These are phyloP conservation scores for Streptanthus diversifolius DNA, from an alignment of 345 rosid species.

Conservation along the genomic window DNA sequence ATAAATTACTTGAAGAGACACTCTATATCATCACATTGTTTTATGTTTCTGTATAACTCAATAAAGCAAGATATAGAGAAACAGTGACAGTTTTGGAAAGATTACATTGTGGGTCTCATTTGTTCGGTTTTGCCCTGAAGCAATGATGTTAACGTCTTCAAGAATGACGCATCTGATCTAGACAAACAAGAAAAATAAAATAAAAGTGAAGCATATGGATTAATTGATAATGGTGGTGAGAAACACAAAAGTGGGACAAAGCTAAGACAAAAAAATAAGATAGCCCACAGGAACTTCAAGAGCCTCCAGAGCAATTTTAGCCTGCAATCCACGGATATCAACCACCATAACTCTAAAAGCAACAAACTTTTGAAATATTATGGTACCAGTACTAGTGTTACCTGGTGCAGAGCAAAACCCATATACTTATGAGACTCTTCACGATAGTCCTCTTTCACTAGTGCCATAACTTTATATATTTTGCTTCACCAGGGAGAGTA, in stretches of 20 bases:
- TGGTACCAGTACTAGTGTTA: conserved; percentile 2
- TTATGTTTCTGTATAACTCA: not conserved
- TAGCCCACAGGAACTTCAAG: conserved; percentile 91
- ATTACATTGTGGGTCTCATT: conserved; percentile 58
- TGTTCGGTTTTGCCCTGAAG: conserved; percentile 63
- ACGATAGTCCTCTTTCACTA: not conserved
- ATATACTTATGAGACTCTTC: conserved; percentile 37
- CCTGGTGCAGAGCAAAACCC: conserved; percentile 60
- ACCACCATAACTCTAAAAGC: not conserved
- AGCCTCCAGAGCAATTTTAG: conserved; percentile 64
- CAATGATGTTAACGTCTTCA: conserved; percentile 49
- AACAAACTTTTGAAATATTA: not conserved
- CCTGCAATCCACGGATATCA: conserved; percentile 38
- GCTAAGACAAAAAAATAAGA: not conserved
- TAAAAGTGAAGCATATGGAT: not conserved
- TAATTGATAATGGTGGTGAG: not conserved
- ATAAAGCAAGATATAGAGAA: not conserved
- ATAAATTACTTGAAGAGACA: not conserved
- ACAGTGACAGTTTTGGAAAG: not conserved
- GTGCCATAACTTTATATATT: conserved; percentile 30
- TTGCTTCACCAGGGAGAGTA: not conserved
- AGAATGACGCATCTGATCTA: conserved; percentile 52
- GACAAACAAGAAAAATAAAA: not conserved
- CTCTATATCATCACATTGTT: not conserved
- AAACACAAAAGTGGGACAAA: not conserved